Percentiles rank a stretch among this genome's conserved stretches.
phyloP scores from a whole-genome alignment of 2,329 filamentous ascomycete species.

The Trichoderma hamatum region DNA sequence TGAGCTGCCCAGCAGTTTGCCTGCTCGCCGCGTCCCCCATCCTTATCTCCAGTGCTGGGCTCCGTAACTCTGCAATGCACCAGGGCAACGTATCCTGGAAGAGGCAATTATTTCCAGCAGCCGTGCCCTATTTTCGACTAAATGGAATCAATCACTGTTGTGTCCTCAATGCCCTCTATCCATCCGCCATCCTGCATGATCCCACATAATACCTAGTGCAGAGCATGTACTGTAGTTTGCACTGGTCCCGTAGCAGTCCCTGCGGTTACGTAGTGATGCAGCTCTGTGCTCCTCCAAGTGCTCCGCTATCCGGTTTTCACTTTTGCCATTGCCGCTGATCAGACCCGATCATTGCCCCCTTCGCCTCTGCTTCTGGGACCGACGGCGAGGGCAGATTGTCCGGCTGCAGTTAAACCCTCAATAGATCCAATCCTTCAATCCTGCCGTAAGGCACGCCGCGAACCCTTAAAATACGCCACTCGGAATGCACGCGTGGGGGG shows the following conservation, averaged over 20 bases:
- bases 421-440: conserved; percentile 3
- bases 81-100: background rate
- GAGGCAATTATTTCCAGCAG: background rate
- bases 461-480: background rate
- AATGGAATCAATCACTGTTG: background rate
- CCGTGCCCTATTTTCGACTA: background rate
- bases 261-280: background rate
- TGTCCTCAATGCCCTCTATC: background rate
- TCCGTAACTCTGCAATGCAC: background rate
- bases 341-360: background rate
- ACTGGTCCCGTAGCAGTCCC: background rate
- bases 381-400: background rate
- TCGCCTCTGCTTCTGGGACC: background rate
- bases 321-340: background rate
- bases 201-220: background rate
- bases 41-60: conserved; percentile 10
- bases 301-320: background rate
- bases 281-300: background rate
- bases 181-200: background rate
- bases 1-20: background rate
- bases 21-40: background rate
- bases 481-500: conserved; percentile 14
- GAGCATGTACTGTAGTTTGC: background rate
- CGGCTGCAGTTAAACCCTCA: conserved; percentile 12
- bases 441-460: conserved; percentile 16